A percentile compares a stretch with the other conserved stretches of the same genome.
Evolutionary conservation across 2,329 filamentous ascomycete genomes (phyloP).

Genomic region (Cryphonectria parasitica): DNA sequence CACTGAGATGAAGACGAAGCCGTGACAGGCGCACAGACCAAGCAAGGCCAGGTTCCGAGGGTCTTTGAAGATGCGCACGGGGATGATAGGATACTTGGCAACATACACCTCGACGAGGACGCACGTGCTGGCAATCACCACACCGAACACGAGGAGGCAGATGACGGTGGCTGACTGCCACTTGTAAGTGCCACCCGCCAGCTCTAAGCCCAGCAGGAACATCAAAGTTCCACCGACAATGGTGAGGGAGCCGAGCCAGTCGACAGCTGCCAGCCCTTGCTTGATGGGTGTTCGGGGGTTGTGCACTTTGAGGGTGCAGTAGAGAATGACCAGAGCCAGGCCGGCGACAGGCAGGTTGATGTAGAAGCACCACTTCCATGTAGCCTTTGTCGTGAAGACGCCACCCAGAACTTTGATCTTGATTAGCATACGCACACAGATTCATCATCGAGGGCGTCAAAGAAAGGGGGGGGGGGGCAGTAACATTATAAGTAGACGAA

Average conservation of each 20-base stretch:
- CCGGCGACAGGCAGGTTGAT: slow-evolving; percentile 54
- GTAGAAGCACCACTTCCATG: slow-evolving; percentile 63
- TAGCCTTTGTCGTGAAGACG: slow-evolving; percentile 63
- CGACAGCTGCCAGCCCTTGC: slow-evolving; percentile 64
- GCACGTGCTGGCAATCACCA: slow-evolving; percentile 53
- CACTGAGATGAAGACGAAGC: slow-evolving; percentile 64
- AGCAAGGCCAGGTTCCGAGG: slow-evolving; percentile 61
- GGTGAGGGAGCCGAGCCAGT: slow-evolving; percentile 63
- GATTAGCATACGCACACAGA: not conserved
- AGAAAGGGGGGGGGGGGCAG: no score
- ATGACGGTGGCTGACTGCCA: slow-evolving; percentile 66
- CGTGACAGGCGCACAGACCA: slow-evolving; percentile 49
- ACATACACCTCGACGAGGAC: slow-evolving; percentile 66
- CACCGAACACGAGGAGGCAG: slow-evolving; percentile 65
- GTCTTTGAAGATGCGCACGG: slow-evolving; percentile 61
- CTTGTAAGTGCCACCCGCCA: slow-evolving; percentile 65
- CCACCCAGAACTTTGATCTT: slow-evolving; percentile 52
- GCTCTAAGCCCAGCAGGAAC: slow-evolving; percentile 71
- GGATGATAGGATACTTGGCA: slow-evolving; percentile 71
- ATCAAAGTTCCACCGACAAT: slow-evolving; percentile 70
- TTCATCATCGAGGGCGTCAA: no score
- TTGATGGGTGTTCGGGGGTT: slow-evolving; percentile 66
- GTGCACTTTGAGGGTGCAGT: slow-evolving; percentile 68
- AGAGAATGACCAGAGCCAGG: slow-evolving; percentile 58
- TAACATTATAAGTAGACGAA: no score